Base-by-base conservation (phyloP, 192 early-diverging fungal genomes). In the Backusella psychrophila region DNA sequence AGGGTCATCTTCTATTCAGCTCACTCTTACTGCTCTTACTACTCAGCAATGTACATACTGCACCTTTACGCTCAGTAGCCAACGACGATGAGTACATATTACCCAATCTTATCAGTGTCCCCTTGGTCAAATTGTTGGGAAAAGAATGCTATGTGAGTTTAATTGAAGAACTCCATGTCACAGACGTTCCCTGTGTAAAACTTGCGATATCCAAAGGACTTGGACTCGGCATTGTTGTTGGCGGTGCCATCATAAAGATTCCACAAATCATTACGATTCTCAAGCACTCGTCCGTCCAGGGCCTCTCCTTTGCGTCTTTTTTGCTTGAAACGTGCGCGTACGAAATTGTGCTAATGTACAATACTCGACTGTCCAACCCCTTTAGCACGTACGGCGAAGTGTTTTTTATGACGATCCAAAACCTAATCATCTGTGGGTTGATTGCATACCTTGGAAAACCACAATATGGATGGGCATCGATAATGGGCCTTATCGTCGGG, bases 231-330 rank as follows among this genome's bases (percentile, higher is more conserved):
- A 96, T 99, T 73, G 94, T 98, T 7, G 80, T 91, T 15, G 96
- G 94, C 46, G 92, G 95, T 26, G 88, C 93, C 41, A 90, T 98
- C 35, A 89, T 98, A 66, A 99, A 99, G 81, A 80, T 99, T 15
- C 98, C 98, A 6, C 97, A 99, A 84, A 97, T 99, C 39, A 80
- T 95, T 82, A 99, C 96, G 72, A 97, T 98, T 49, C 44, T 95
- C 23, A 78, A 82, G 21, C 83, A 90, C 44, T 68, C 81, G 66
- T 94, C 93, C 11, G 91, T 90, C 12, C 80, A 88, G 52, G 97
- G 97, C 0, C 87, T 99, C 49, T 96, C 93, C 12, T 86, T 97
- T 69, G 82, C 87, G 19, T 90, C 91, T 11, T 94, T 94, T 77
- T 79, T 94, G 7, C 85, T 99, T 42, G 98, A 99, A 81, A 92